Evolutionary conservation across 2,329 filamentous ascomycete species (phyloP).

Genomic region (Penicillium sp.): DNA sequence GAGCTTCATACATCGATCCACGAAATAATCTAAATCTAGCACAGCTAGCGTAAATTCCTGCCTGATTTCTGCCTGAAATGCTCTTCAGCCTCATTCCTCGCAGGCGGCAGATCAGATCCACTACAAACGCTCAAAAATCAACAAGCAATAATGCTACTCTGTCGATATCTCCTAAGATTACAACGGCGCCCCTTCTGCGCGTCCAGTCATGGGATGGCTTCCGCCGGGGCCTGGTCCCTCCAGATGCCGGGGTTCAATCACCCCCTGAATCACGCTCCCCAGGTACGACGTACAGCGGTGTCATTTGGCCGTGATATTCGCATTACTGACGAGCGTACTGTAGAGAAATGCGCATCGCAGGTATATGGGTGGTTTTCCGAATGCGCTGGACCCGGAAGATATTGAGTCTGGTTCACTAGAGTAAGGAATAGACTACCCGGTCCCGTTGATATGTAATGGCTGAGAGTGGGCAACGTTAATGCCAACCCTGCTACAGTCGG

Average conservation of each 20-base stretch:
- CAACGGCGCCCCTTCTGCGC: not conserved
- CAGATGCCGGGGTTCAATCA: constrained; percentile 1
- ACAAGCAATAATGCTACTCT: not conserved
- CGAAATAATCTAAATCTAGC: not conserved
- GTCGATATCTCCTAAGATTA: not conserved
- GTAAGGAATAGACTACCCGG: not conserved
- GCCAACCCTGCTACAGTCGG: not conserved
- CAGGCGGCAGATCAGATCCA: not conserved
- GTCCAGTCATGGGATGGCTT: not conserved
- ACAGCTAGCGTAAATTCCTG: not conserved
- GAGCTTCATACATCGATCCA: not conserved
- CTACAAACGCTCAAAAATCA: not conserved
- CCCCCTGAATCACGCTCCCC: not conserved
- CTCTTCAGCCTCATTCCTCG: not conserved
- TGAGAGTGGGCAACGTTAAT: not conserved
- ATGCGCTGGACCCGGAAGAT: not conserved
- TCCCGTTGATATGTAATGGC: not conserved
- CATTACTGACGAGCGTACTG: not conserved
- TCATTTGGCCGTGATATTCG: not conserved
- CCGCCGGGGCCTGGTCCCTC: not conserved
- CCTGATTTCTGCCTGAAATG: not conserved
- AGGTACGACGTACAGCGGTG: not conserved
- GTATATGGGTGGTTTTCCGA: not conserved
- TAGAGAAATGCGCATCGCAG: not conserved
- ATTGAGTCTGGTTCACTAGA: not conserved